Conservation (phyloP, 345 rosid genomes). For the Bruguiera parviflora region DNA sequence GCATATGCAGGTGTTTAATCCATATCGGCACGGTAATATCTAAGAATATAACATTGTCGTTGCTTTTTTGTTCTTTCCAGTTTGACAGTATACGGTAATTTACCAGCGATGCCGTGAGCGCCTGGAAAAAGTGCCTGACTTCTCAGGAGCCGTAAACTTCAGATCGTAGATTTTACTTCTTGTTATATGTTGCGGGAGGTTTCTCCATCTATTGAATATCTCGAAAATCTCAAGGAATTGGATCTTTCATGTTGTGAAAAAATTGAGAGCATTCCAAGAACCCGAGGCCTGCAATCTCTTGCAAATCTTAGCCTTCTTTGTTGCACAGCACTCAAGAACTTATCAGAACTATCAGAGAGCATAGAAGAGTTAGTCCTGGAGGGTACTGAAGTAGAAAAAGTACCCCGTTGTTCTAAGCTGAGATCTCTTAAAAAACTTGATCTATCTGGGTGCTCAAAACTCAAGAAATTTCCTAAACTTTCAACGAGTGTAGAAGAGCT, state of each 20-base stretch:
- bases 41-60: too few relatives aligned
- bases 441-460: neutral
- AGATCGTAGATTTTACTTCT: neutral
- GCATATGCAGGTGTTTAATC: too few relatives aligned
- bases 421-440: neutral
- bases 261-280: neutral
- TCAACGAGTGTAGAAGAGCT: neutral
- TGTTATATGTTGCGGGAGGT: neutral
- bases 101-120: too few relatives aligned
- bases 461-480: neutral
- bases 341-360: neutral
- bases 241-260: neutral
- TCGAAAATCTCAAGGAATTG: neutral
- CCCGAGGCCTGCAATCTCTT: neutral
- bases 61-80: neutral
- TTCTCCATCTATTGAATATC: neutral
- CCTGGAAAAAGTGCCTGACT: neutral
- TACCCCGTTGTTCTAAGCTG: slow-evolving; percentile 2
- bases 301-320: neutral
- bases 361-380: neutral
- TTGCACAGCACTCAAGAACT: neutral
- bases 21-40: too few relatives aligned
- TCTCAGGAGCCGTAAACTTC: neutral
- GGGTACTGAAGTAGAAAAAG: neutral
- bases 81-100: too few relatives aligned